Conservation (phyloP, 2,329 filamentous ascomycete species). For the Phaeoacremonium minimum region DNA sequence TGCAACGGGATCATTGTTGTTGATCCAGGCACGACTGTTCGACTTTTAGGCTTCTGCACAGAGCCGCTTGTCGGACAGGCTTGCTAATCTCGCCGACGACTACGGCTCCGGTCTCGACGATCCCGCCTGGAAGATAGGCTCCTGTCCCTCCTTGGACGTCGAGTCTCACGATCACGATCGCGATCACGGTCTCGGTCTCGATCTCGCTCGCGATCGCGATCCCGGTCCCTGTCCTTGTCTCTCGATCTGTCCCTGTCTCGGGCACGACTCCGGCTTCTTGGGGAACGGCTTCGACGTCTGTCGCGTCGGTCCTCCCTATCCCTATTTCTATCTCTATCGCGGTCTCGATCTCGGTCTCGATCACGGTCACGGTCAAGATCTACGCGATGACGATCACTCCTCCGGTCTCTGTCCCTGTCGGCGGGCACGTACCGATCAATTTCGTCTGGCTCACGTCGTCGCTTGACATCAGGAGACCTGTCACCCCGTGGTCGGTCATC, state of each 20-base stretch:
- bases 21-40: too few species aligned
- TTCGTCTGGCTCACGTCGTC: conserved; percentile 31
- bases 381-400: conserved; percentile 15
- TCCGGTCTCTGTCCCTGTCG: conserved; percentile 28
- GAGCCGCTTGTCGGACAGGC: too few species aligned
- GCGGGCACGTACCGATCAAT: conserved; percentile 44
- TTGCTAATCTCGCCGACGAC: conserved; percentile 7
- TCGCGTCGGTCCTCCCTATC: conserved; percentile 18
- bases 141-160: conserved; percentile 4
- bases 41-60: too few species aligned
- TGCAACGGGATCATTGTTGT: too few species aligned
- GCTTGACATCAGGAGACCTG: conserved; percentile 35
- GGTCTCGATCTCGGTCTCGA: conserved; percentile 10
- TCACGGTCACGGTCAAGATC: conserved; percentile 23
- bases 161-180: conserved; percentile 21
- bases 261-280: conserved; percentile 5
- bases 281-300: conserved; percentile 14
- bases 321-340: conserved; percentile 11
- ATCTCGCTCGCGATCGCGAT: conserved; percentile 23
- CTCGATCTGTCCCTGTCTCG: conserved; percentile 24
- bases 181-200: conserved; percentile 18
- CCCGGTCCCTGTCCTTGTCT: conserved; percentile 23
- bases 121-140: conserved; percentile 5
- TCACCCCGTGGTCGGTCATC: conserved; percentile 45
- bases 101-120: conserved; percentile 9